Evolutionary conservation across 1,139 yeast species (phyloP).

Genomic region (Yamadazyma dendronema): DNA sequence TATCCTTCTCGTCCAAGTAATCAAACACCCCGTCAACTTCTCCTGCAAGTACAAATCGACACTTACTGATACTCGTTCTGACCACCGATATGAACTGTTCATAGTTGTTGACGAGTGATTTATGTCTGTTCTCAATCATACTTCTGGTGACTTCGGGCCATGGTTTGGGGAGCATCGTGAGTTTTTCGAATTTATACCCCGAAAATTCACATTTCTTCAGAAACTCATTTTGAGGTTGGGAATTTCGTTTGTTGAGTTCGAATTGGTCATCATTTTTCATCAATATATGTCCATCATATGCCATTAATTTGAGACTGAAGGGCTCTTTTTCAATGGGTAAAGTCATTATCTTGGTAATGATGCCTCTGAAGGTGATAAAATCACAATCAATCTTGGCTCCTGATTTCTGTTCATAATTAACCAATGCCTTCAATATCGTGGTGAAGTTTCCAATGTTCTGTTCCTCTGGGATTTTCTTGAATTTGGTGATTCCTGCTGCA

Average conservation of each 20-base stretch:
- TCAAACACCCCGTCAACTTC: constrained; percentile 92
- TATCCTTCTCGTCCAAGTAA: constrained; percentile 48
- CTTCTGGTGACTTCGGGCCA: constrained; percentile 68
- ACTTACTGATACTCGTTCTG: constrained; percentile 77
- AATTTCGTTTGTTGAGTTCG: constrained; percentile 27
- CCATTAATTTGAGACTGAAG: constrained; percentile 62
- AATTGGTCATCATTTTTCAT: constrained; percentile 59
- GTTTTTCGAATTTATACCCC: constrained; percentile 84
- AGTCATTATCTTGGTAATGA: constrained; percentile 66
- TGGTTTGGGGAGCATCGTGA: constrained; percentile 74
- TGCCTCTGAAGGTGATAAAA: constrained; percentile 80
- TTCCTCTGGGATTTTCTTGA: constrained; percentile 54
- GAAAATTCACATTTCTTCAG: constrained; percentile 50
- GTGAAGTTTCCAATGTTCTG: constrained; percentile 55
- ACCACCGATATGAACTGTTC: constrained; percentile 81
- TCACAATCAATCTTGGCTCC: constrained; percentile 55
- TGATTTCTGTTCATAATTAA: constrained; percentile 49
- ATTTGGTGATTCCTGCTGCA: constrained; percentile 59
- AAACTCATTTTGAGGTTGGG: constrained; percentile 35
- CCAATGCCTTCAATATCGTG: constrained; percentile 56
- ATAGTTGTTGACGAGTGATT: constrained; percentile 59
- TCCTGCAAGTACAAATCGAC: constrained; percentile 73
- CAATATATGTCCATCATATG: constrained; percentile 81
- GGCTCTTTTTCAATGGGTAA: constrained; percentile 57
- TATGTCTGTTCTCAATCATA: constrained; percentile 62